Base-by-base conservation (phyloP, 139 green algal genomes). In the Axilococcus clingmanii region DNA sequence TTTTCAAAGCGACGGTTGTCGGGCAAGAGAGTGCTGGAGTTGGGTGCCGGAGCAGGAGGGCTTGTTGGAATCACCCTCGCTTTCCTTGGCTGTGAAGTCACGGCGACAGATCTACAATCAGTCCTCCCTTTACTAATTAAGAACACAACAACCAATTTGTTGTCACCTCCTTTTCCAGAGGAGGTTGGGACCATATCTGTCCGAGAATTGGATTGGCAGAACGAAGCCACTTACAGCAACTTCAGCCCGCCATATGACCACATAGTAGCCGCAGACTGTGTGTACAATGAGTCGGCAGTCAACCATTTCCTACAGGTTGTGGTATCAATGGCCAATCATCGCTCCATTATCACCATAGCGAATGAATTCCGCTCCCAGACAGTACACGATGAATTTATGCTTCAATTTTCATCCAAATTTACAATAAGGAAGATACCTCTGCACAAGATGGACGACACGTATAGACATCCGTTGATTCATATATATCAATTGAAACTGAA, bases 141-240 rank as follows among this genome's bases (percentile, higher is more conserved):
- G 22, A 95, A 95, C 60, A 77, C 74, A 19, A 66, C 85, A 2
- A 59, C 37, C 35, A 95, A 95, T 64, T 34, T 91, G 42, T 86
- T 60, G 7, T 43, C 60, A n/a, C 63, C 57, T 14, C 71, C 54
- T 5, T 61, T 77, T 15, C 59, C 25, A 2, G 23, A 30, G 5
- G 49, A 55, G 3, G 63, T 68, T 1, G 85, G 85, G 17, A 54
- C 23, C 6, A 61, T 81, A 12, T 29, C 45, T n/a, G 80, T 94
- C 7, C 54, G 48, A 14, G 76, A 84, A 44, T 65, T 94, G 45
- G 79, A 94, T 66, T 94, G 85, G 85, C 64, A 48, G 0, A 40
- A 66, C n/a, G 52, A 42, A 9, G 9, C 51, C n/a, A 59, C 76
- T 20, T 58, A 67, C 38, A 20, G 38, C n/a, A 6, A 7, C 19